Conservation (phyloP, 371 early-diverging fungal genomes). For the Apophysomyces elegans region DNA sequence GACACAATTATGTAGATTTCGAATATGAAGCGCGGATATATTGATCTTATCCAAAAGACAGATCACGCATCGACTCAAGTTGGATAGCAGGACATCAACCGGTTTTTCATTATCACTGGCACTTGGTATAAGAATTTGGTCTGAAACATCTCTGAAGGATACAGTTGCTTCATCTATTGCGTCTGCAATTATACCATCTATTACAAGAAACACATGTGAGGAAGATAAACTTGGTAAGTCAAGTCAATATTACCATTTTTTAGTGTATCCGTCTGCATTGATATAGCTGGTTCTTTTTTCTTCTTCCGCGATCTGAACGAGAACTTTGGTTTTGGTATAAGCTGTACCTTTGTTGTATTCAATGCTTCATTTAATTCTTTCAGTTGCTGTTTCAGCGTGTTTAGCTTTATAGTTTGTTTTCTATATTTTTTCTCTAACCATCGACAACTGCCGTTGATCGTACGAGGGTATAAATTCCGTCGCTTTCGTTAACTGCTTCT, state of each 20-base stretch:
- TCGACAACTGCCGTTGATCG: slow-evolving; percentile 60
- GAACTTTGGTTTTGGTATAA: slow-evolving; percentile 65
- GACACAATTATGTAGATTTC: slow-evolving; percentile 61
- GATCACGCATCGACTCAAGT: slow-evolving; percentile 60
- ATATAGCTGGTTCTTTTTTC: slow-evolving; percentile 14
- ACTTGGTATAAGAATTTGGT: slow-evolving; percentile 10
- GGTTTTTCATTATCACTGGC: slow-evolving; percentile 10
- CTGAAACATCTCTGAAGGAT: slow-evolving; percentile 25
- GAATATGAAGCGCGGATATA: slow-evolving; percentile 70
- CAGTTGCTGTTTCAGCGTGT: slow-evolving; percentile 44
- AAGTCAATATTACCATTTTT: background rate
- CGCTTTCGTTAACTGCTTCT: slow-evolving; percentile 59
- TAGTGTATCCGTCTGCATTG: slow-evolving; percentile 11
- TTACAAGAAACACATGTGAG: background rate
- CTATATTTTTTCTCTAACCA: slow-evolving; percentile 27
- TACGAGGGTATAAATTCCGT: slow-evolving; percentile 58
- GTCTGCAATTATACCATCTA: slow-evolving; percentile 6
- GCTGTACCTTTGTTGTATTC: slow-evolving; percentile 28
- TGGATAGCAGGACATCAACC: slow-evolving; percentile 59
- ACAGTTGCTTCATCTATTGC: slow-evolving; percentile 30
- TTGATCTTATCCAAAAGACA: slow-evolving; percentile 39
- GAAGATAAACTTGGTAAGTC: background rate
- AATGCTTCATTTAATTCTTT: slow-evolving; percentile 47
- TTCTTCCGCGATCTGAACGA: slow-evolving; percentile 63
- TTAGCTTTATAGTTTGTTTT: background rate